phyloP scores from a whole-genome alignment of 192 early-diverging fungal species.

The Coemansia sp. region DNA sequence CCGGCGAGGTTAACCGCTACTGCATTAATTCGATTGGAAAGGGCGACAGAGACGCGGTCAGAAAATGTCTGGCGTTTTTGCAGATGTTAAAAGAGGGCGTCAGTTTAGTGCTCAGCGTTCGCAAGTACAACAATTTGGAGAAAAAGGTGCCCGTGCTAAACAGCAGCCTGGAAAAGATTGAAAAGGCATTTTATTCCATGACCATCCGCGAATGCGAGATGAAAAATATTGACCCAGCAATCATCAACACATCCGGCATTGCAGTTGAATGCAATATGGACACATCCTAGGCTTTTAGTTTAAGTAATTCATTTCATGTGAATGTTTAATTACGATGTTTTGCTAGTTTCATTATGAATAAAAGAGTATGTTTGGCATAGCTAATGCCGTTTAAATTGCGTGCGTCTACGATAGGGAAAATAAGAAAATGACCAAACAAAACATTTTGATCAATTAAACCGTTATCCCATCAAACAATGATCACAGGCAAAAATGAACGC shows the following conservation, averaged over 20 bases:
- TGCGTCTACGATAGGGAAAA: no score
- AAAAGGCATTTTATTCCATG: slow-evolving; percentile 49
- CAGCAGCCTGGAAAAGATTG: slow-evolving; percentile 51
- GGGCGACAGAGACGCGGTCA: slow-evolving; percentile 45
- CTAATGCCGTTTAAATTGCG: no score
- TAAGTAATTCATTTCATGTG: no score
- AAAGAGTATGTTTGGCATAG: no score
- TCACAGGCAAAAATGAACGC: no score
- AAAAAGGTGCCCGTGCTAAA: slow-evolving; percentile 46
- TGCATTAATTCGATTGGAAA: slow-evolving; percentile 59
- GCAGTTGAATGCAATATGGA: neutral
- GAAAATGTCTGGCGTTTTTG: slow-evolving; percentile 47
- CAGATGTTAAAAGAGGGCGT: slow-evolving; percentile 49
- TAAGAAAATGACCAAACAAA: no score
- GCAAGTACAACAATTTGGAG: slow-evolving; percentile 17
- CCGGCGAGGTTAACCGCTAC: slow-evolving; percentile 61
- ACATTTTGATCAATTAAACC: no score
- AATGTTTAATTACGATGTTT: no score
- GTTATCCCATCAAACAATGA: no score
- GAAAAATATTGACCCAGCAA: neutral
- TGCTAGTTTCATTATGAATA: no score
- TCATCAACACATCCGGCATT: neutral
- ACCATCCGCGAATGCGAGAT: slow-evolving; percentile 40
- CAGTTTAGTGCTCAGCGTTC: slow-evolving; percentile 14
- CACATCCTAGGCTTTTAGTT: neutral